Conservation (phyloP, 1,139 yeast species). For the Scheffersomyces illinoinensis region DNA sequence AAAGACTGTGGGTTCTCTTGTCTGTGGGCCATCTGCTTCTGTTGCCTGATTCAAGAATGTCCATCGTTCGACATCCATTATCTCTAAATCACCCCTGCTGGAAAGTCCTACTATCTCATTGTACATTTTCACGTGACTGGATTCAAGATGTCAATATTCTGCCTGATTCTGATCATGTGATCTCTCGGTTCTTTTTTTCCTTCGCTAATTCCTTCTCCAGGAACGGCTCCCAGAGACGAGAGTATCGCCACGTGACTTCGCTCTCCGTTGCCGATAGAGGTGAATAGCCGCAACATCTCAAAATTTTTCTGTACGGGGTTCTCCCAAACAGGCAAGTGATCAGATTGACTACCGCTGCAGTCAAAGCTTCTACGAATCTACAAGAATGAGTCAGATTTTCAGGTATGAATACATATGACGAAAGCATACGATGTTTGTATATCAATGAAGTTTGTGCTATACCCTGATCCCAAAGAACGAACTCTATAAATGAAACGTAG, state of each 20-base stretch:
- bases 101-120: background rate
- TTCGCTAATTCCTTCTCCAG: background rate
- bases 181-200: background rate
- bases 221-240: constrained; percentile 1
- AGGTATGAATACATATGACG: background rate
- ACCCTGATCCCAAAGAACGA: background rate
- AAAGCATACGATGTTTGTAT: background rate
- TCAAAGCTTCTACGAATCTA: background rate
- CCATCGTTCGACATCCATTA: background rate
- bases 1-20: constrained; percentile 2
- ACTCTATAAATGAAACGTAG: constrained; percentile 4
- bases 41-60: background rate
- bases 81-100: background rate
- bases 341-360: background rate
- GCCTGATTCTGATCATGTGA: background rate
- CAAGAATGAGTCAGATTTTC: background rate
- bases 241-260: constrained; percentile 3
- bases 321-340: background rate
- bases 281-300: constrained; percentile 12
- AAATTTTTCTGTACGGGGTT: background rate
- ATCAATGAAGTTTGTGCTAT: background rate
- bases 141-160: background rate
- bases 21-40: constrained; percentile 1
- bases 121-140: constrained; percentile 5
- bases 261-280: constrained; percentile 9